A percentile compares a stretch with the other conserved stretches of the same genome.
Evolutionary conservation across 2,329 filamentous ascomycete species (phyloP).

Genomic region (Cladorrhinum sp.): DNA sequence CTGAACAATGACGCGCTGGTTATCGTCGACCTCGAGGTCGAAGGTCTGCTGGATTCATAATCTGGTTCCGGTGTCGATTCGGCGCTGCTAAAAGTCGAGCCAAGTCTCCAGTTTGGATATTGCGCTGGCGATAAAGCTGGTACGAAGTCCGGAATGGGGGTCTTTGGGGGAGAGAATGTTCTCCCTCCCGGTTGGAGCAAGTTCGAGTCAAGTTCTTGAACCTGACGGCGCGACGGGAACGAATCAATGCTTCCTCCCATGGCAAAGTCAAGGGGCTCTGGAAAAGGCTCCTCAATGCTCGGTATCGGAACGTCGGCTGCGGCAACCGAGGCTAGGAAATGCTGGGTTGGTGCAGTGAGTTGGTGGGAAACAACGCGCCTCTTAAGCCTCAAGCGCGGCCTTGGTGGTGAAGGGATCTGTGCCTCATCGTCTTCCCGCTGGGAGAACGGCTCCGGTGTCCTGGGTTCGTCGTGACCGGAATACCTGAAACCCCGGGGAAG

Average conservation of each 20-base stretch:
- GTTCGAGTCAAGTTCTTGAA: conserved; percentile 28
- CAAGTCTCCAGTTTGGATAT: conserved; percentile 59
- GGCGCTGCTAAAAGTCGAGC: conserved; percentile 52
- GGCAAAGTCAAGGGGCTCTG: conserved; percentile 40
- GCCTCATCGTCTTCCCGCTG: conserved; percentile 31
- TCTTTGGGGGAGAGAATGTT: conserved; percentile 56
- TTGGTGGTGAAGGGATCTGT: conserved; percentile 48
- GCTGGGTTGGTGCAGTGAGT: conserved; percentile 57
- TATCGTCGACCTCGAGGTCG: conserved; percentile 57
- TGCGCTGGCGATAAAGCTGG: conserved; percentile 44
- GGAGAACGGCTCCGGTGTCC: conserved; percentile 52
- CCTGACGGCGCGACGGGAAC: conserved; percentile 25
- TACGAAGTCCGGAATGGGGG: conserved; percentile 49
- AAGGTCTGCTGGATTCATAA: conserved; percentile 53
- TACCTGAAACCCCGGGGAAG: conserved; percentile 44
- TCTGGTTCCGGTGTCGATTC: conserved; percentile 59
- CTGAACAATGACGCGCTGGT: conserved; percentile 58
- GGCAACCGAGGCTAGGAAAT: conserved; percentile 65
- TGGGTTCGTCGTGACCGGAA: conserved; percentile 39
- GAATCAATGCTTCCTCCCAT: conserved; percentile 38
- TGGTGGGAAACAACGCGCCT: conserved; percentile 52
- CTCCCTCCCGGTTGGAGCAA: conserved; percentile 37
- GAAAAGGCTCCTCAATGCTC: conserved; percentile 58
- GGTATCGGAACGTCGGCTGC: conserved; percentile 63
- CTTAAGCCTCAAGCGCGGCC: conserved; percentile 54